Evolutionary conservation across 495 filamentous ascomycete genomes (phyloP).

Genomic region (Sabuloglossum arenarium): DNA sequence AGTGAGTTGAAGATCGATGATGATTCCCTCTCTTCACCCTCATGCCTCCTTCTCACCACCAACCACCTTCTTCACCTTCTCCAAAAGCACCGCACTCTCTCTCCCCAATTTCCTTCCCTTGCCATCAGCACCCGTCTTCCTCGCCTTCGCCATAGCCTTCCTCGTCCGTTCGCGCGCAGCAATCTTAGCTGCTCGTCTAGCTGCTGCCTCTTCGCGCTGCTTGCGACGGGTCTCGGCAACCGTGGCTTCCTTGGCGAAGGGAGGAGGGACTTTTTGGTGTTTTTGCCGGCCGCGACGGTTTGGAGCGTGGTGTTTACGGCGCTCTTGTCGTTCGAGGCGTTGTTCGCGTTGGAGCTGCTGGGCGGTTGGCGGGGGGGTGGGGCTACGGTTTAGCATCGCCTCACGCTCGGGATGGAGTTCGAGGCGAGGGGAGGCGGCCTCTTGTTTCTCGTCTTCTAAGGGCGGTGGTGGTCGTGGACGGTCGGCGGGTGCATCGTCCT

Average conservation of each 20-base stretch:
- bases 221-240: conserved; percentile 38
- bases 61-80: conserved; percentile 59
- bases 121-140: conserved; percentile 24
- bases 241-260: conserved; percentile 56
- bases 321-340: conserved; percentile 10
- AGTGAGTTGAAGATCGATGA: no score
- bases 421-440: conserved; percentile 19
- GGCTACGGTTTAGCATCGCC: conserved; percentile 34
- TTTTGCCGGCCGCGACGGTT: neutral
- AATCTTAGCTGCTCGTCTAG: conserved; percentile 24
- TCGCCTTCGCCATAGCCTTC: conserved; percentile 55
- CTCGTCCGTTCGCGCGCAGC: conserved; percentile 42
- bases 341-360: neutral
- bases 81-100: conserved; percentile 64
- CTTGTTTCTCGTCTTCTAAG: conserved; percentile 10
- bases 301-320: conserved; percentile 8
- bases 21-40: no score
- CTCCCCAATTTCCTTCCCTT: conserved; percentile 58
- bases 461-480: conserved; percentile 11
- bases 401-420: conserved; percentile 55
- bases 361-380: conserved; percentile 9
- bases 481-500: conserved; percentile 2
- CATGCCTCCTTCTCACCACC: conserved; percentile 9
- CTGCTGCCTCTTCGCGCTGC: conserved; percentile 32
- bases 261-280: conserved; percentile 28